Percentiles rank a stretch among this genome's conserved stretches.
These are phyloP conservation scores for Capsella bursapastoris DNA, from an alignment of 345 rosid genomes.

Conservation along the genomic window DNA sequence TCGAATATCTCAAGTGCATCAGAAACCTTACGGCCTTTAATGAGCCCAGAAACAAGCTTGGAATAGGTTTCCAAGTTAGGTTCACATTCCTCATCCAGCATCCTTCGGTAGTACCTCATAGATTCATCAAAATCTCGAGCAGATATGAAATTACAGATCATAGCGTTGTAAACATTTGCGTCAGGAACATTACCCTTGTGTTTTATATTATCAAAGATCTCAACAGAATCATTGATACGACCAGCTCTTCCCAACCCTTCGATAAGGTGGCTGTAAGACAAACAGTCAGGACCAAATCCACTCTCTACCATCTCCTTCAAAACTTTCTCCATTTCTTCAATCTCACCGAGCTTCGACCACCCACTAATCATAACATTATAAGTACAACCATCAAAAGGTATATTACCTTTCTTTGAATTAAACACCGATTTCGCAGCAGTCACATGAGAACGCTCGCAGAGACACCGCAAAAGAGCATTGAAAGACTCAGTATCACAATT, in stretches of 20 bases:
- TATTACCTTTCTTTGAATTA: slow-evolving; percentile 56
- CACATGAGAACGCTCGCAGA: slow-evolving; percentile 73
- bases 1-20: slow-evolving; percentile 89
- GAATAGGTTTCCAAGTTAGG: slow-evolving; percentile 68
- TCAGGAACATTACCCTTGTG: slow-evolving; percentile 57
- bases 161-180: slow-evolving; percentile 66
- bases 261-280: slow-evolving; percentile 60
- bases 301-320: slow-evolving; percentile 64
- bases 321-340: slow-evolving; percentile 60
- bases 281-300: slow-evolving; percentile 63
- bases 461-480: slow-evolving; percentile 66
- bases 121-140: slow-evolving; percentile 62
- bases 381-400: slow-evolving; percentile 54
- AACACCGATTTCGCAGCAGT: slow-evolving; percentile 68
- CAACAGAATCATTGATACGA: slow-evolving; percentile 62
- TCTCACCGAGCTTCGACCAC: slow-evolving; percentile 78
- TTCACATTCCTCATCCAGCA: slow-evolving; percentile 56
- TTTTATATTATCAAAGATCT: slow-evolving; percentile 59
- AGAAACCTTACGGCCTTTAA: slow-evolving; percentile 76
- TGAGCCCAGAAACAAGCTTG: slow-evolving; percentile 62
- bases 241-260: slow-evolving; percentile 87
- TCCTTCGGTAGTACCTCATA: slow-evolving; percentile 55
- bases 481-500: slow-evolving; percentile 56
- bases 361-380: slow-evolving; percentile 68
- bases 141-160: slow-evolving; percentile 70